Conservation (phyloP, 2,329 filamentous ascomycete species). For the Geoglossum cookeanum region DNA sequence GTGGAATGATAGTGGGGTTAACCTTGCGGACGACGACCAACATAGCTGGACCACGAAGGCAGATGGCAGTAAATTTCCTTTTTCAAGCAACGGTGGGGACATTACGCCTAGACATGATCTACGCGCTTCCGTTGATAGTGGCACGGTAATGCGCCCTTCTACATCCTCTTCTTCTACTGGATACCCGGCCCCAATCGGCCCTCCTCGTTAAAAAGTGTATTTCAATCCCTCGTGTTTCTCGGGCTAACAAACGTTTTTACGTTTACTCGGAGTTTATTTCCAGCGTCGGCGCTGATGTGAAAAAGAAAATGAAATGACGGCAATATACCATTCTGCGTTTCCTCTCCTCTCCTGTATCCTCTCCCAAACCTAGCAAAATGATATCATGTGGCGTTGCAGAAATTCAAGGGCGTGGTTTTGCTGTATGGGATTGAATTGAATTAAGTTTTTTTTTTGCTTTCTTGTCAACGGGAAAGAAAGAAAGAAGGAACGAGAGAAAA, state of each 20-base stretch:
- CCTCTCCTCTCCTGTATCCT: neutral
- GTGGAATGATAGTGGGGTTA: constrained; percentile 96
- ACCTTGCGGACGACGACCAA: constrained; percentile 69
- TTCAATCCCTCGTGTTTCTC: neutral
- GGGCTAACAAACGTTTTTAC: neutral
- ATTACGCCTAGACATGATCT: constrained; percentile 66
- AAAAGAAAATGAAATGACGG: neutral
- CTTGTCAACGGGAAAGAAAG: too few species aligned
- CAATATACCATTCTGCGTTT: constrained; percentile 5
- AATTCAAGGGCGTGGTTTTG: neutral
- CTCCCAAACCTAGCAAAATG: neutral
- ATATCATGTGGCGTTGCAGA: constrained; percentile 1
- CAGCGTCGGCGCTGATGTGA: constrained; percentile 1
- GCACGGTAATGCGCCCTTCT: constrained; percentile 45
- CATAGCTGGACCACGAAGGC: constrained; percentile 18
- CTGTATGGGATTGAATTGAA: neutral
- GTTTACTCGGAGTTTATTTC: neutral
- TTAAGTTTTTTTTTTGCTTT: too few species aligned
- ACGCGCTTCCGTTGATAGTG: constrained; percentile 75
- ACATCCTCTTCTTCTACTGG: constrained; percentile 95
- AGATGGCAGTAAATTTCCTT: constrained; percentile 39
- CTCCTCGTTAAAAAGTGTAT: constrained; percentile 62
- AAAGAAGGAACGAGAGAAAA: too few species aligned
- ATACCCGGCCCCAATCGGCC: constrained; percentile 84
- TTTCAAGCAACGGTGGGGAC: constrained; percentile 49